Conservation (phyloP, 495 filamentous ascomycete species). For the Coniosporium apollinis region DNA sequence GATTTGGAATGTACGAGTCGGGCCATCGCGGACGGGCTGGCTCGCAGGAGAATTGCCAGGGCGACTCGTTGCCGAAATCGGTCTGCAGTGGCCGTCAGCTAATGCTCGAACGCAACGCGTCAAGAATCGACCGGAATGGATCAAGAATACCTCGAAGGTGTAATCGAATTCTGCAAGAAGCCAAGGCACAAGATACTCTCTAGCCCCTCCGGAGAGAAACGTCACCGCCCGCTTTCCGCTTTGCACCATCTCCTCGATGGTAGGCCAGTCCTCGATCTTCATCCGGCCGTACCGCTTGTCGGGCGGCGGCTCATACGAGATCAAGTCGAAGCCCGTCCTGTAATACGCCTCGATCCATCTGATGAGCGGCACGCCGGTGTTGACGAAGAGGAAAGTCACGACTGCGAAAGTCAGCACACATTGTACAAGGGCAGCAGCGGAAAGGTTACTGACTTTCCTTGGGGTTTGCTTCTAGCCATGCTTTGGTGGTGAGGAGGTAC, state of each 20-base stretch:
- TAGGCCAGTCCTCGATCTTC: conserved; percentile 6
- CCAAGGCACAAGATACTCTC: conserved; percentile 2
- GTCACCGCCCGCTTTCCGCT: conserved; percentile 8
- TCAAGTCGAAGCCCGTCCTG: conserved; percentile 3
- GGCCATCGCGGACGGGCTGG: conserved; percentile 2
- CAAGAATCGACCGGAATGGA: background rate
- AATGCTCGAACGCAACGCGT: no score
- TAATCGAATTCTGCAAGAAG: conserved; percentile 7
- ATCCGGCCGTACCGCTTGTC: background rate
- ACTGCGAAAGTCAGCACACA: background rate
- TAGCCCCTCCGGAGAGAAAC: conserved; percentile 4
- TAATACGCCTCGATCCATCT: conserved; percentile 4
- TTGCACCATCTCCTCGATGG: conserved; percentile 5
- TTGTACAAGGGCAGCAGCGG: background rate
- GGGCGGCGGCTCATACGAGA: conserved; percentile 5
- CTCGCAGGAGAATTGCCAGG: conserved; percentile 4
- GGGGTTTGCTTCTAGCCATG: conserved; percentile 5
- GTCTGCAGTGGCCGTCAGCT: no score
- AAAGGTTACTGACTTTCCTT: background rate
- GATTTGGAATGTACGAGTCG: conserved; percentile 1
- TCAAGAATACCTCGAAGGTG: conserved; percentile 4
- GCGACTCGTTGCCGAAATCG: conserved; percentile 5
- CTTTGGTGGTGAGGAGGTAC: conserved; percentile 3
- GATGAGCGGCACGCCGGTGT: background rate
- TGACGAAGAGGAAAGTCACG: conserved; percentile 9